These are phyloP conservation scores for Elongisporangium undulatum DNA, from an alignment of 352 stramenopile genomes.

Conservation along the genomic window DNA sequence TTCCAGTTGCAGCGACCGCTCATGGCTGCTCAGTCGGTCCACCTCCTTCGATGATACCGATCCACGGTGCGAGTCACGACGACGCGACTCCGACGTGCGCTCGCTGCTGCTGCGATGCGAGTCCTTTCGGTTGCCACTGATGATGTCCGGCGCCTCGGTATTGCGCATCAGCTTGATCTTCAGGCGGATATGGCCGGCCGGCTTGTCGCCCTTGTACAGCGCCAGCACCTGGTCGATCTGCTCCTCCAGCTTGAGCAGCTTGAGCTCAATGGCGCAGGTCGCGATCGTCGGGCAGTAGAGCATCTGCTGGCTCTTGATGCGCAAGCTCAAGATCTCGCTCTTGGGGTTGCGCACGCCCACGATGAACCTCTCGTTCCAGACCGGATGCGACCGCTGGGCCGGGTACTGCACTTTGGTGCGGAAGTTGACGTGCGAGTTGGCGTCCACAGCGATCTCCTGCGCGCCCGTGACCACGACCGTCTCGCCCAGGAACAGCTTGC, in stretches of 20 bases:
- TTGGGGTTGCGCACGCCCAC: constrained; percentile 41
- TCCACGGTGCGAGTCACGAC: not conserved
- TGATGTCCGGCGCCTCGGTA: not conserved
- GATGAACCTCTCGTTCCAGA: constrained; percentile 81
- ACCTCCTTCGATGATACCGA: not conserved
- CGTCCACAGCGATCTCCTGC: not conserved
- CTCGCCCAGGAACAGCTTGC: constrained; percentile 64
- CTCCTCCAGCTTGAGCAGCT: constrained; percentile 36
- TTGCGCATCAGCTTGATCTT: constrained; percentile 38
- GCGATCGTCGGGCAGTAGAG: constrained; percentile 61
- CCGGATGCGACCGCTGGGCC: constrained; percentile 20
- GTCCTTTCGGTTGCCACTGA: not conserved
- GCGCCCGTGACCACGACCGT: constrained; percentile 1
- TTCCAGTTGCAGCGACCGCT: not conserved
- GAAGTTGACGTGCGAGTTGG: constrained; percentile 38
- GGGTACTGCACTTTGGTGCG: constrained; percentile 52
- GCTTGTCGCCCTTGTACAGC: constrained; percentile 39
- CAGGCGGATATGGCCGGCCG: constrained; percentile 40
- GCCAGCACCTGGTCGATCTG: constrained; percentile 55
- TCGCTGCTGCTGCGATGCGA: constrained; percentile 1
- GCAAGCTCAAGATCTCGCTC: constrained; percentile 57
- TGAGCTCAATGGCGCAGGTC: constrained; percentile 50
- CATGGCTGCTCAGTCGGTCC: not conserved
- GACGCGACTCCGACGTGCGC: not conserved
- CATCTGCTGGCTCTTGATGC: constrained; percentile 66